Percentiles rank a stretch among this genome's conserved stretches.
Conservation (phyloP, 257 asterid species). For the Primulina eburnea region DNA sequence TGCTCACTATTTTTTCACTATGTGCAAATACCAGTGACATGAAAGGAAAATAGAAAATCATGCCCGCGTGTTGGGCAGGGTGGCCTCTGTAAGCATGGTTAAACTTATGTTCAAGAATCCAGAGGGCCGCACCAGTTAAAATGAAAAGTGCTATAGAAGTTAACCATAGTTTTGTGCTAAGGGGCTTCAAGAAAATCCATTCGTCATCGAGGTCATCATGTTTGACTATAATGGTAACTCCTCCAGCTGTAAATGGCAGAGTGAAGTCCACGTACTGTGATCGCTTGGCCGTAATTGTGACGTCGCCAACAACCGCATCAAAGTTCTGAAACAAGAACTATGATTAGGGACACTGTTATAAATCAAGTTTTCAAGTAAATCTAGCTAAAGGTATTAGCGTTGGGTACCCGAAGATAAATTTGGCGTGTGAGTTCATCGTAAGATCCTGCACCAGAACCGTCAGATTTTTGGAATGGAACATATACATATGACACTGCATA, state of each 20-base stretch:
- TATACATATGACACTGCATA: too few species aligned
- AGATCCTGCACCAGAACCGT: neutral
- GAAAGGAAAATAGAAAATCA: conserved; percentile 36
- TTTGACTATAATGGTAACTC: conserved; percentile 15
- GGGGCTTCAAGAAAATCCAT: conserved; percentile 11
- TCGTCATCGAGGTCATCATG: too few species aligned
- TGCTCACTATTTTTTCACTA: conserved; percentile 40
- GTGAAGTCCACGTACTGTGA: conserved; percentile 5
- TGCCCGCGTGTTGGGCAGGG: conserved; percentile 23
- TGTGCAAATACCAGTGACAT: conserved; percentile 38
- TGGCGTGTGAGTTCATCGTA: conserved; percentile 12
- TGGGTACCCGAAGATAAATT: neutral
- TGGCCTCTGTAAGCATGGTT: conserved; percentile 33
- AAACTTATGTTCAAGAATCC: neutral
- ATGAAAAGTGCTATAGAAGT: conserved; percentile 18
- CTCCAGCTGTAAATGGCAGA: neutral
- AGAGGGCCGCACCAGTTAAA: conserved; percentile 12
- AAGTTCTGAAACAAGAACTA: neutral
- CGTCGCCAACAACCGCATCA: conserved; percentile 33
- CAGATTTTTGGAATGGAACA: neutral
- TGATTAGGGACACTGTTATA: too few species aligned
- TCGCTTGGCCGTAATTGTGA: conserved; percentile 21
- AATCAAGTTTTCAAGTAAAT: neutral
- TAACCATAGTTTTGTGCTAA: conserved; percentile 24
- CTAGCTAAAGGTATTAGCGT: neutral